Base-by-base conservation (phyloP, 192 early-diverging fungal genomes). In the Glomus cerebriforme region DNA sequence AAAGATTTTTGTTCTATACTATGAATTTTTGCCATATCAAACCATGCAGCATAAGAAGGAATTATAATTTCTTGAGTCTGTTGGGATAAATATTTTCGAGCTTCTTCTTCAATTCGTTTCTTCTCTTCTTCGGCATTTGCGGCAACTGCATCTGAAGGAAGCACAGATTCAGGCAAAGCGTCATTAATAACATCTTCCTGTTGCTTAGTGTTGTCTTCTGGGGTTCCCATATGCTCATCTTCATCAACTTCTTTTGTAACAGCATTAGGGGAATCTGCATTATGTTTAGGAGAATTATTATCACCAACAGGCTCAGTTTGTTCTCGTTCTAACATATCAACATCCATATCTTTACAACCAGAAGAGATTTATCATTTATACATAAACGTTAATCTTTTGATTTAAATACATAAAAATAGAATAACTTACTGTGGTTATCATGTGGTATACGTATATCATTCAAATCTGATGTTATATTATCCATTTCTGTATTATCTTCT, bases 41-140 rank as follows among this genome's bases (percentile, higher is more conserved):
- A 99, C 98, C 98, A 99, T 0, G 95, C 92, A 10, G 96, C 86
- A 81, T 98, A 98, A n/a, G 90, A 88, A 39, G 98, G 98, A 32
- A 94, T 86, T 7, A 91, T 87, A 29, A 93, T 87, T 73, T 92
- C 89, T 58, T 93, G 88, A 0, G 92, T 90, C 75, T 94, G 94
- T 76, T 90, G 84, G 6, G 87, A 85, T 24, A 95, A 85, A 64
- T 90, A 89, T 27, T 89, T 87, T 31, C 88, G 84, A 15, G 93
- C 94, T 68, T 92, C 91, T 67, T 91, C 89, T 75, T 93, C 92
- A 39, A 83, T 73, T 37, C 79, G 58, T 43, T 77, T 73, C 24
- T 67, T 76, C 70, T 84, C 77, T n/a, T 72, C 58, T 35, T 85
- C 79, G 22, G 65, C 62, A 63, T 79, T 77, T 7, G 82, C 45